phyloP scores from a whole-genome alignment of 1,284 basidiomycete genomes.

The Pisolithus thermaeus region DNA sequence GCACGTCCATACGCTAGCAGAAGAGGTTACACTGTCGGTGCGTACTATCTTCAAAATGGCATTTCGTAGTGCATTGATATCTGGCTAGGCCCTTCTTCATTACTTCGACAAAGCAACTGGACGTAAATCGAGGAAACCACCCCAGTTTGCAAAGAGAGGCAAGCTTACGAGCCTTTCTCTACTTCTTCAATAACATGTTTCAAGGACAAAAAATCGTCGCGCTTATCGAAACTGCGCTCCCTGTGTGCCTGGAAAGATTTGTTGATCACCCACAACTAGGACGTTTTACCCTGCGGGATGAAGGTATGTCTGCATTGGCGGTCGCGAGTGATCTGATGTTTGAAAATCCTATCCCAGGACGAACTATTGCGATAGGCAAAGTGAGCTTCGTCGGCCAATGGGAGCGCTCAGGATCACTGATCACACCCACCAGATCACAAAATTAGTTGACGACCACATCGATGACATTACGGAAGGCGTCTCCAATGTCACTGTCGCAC shows the following conservation, averaged over 20 bases:
- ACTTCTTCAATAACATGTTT: neutral
- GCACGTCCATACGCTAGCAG: conserved; percentile 89
- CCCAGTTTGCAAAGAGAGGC: conserved; percentile 93
- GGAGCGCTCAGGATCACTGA: neutral
- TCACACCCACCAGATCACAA: conserved; percentile 50
- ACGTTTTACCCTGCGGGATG: conserved; percentile 91
- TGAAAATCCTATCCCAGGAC: conserved; percentile 38
- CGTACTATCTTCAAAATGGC: conserved; percentile 23
- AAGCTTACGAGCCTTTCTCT: neutral
- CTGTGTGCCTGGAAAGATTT: conserved; percentile 85
- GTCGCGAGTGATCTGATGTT: neutral
- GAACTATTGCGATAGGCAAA: conserved; percentile 89
- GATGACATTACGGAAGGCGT: conserved; percentile 36
- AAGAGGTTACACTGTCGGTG: conserved; percentile 83
- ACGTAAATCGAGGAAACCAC: conserved; percentile 87
- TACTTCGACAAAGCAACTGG: conserved; percentile 96
- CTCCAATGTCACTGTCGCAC: neutral
- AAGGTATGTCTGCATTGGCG: conserved; percentile 47
- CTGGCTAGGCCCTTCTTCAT: conserved; percentile 69
- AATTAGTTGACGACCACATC: conserved; percentile 48
- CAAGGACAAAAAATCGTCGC: conserved; percentile 84
- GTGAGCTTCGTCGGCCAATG: conserved; percentile 19
- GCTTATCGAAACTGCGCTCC: conserved; percentile 72
- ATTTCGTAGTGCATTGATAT: neutral
- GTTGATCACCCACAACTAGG: conserved; percentile 88